Conservation (phyloP, 1,139 yeast species). For the Debaryomyces singareniensis region DNA sequence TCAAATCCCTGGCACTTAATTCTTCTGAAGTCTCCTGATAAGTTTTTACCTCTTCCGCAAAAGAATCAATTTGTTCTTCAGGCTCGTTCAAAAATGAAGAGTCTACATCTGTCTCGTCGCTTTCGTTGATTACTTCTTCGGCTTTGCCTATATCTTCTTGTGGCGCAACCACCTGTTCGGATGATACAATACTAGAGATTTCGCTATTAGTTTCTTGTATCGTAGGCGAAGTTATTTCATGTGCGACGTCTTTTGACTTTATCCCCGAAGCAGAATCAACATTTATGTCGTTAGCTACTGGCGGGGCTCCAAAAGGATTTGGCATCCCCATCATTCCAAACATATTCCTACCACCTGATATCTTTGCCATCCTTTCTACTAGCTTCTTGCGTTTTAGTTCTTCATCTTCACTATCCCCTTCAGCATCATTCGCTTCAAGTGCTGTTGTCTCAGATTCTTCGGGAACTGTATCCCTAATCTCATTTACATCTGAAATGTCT, state of each 20-base stretch:
- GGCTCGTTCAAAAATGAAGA: background rate
- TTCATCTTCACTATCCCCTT: constrained; percentile 57
- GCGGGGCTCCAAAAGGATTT: constrained; percentile 19
- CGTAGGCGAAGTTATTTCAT: constrained; percentile 8
- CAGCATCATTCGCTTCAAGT: constrained; percentile 12
- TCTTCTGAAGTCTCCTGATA: background rate
- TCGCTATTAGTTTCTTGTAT: constrained; percentile 10
- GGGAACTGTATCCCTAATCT: background rate
- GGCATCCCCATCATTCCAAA: constrained; percentile 74
- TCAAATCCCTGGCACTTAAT: background rate
- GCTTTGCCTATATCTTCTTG: background rate
- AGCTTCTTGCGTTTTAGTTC: constrained; percentile 73
- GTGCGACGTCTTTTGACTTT: constrained; percentile 12
- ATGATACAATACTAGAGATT: constrained; percentile 41
- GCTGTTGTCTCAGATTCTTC: constrained; percentile 1
- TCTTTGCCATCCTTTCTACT: constrained; percentile 92
- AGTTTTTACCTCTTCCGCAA: constrained; percentile 28
- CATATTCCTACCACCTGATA: constrained; percentile 90
- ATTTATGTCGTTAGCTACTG: constrained; percentile 7
- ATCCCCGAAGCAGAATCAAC: constrained; percentile 3
- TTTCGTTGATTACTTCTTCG: background rate
- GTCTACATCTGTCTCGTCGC: background rate
- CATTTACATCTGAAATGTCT: constrained; percentile 2
- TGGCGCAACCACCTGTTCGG: constrained; percentile 8
- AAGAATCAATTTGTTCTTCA: constrained; percentile 19